Evolutionary conservation across 1,139 yeast genomes (phyloP).

Genomic region (Hyphopichia pseudoburtonii): DNA sequence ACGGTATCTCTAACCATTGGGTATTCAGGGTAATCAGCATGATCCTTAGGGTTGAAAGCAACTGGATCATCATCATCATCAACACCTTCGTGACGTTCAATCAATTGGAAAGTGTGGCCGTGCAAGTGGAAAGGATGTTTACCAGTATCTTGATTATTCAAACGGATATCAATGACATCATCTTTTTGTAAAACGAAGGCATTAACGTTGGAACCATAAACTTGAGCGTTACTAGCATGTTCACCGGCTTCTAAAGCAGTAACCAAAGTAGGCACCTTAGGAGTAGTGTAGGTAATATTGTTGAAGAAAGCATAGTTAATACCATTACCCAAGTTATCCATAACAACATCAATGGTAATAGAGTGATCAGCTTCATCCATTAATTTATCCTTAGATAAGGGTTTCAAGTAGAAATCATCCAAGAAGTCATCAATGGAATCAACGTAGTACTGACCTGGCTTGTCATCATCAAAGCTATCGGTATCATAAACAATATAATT

Average conservation of each 20-base stretch:
- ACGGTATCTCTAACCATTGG: slow-evolving; percentile 71
- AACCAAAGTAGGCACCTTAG: slow-evolving; percentile 65
- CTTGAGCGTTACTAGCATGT: slow-evolving; percentile 44
- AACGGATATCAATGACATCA: slow-evolving; percentile 67
- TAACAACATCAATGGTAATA: slow-evolving; percentile 56
- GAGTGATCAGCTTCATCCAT: slow-evolving; percentile 60
- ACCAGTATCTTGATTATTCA: slow-evolving; percentile 79
- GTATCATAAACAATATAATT: slow-evolving; percentile 54
- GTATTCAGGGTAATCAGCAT: slow-evolving; percentile 55
- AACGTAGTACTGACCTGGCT: slow-evolving; percentile 23
- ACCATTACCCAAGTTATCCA: slow-evolving; percentile 73
- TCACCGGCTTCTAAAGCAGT: slow-evolving; percentile 54
- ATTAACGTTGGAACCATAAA: slow-evolving; percentile 71
- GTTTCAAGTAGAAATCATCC: slow-evolving; percentile 59
- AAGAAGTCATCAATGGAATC: slow-evolving; percentile 28
- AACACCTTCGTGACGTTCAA: slow-evolving; percentile 56
- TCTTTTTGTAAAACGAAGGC: slow-evolving; percentile 58
- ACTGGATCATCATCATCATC: slow-evolving; percentile 55
- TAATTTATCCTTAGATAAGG: slow-evolving; percentile 41
- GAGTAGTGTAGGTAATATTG: slow-evolving; percentile 59
- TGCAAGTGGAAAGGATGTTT: slow-evolving; percentile 93
- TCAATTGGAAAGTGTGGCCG: slow-evolving; percentile 79
- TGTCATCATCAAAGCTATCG: slow-evolving; percentile 22
- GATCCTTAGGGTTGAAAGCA: slow-evolving; percentile 47
- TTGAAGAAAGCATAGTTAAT: slow-evolving; percentile 76